Evolutionary conservation across 164 flowering plant genomes (phyloP).

Genomic region (Dillenia turbinata): DNA sequence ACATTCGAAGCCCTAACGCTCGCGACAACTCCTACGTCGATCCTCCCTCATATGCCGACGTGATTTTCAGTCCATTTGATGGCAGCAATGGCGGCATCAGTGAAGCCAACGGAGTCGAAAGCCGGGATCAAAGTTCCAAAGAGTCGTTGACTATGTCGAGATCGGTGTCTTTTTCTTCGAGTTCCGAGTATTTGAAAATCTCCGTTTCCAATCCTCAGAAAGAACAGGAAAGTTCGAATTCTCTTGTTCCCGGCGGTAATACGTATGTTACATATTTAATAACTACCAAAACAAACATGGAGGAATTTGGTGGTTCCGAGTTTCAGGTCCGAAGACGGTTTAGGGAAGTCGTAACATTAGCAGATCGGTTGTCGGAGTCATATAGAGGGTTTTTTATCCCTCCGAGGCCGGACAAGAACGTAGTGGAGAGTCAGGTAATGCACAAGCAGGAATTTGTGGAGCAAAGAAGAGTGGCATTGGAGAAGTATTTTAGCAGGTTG

Average conservation of each 20-base stretch:
- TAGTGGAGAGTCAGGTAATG: slow-evolving; percentile 98
- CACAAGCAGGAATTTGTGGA: slow-evolving; percentile 97
- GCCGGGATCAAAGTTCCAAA: slow-evolving; percentile 15
- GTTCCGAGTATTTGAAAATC: slow-evolving; percentile 48
- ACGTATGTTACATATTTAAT: slow-evolving; percentile 64
- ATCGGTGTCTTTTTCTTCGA: slow-evolving; percentile 32
- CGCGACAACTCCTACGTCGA: slow-evolving; percentile 25
- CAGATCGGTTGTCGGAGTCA: slow-evolving; percentile 71
- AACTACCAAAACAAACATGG: slow-evolving; percentile 64
- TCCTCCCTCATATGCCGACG: slow-evolving; percentile 49
- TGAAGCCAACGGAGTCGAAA: slow-evolving; percentile 26
- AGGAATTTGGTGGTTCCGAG: slow-evolving; percentile 59
- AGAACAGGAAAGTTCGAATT: slow-evolving; percentile 61
- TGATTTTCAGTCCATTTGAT: slow-evolving; percentile 39
- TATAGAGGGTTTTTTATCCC: slow-evolving; percentile 82
- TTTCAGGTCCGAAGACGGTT: slow-evolving; percentile 75
- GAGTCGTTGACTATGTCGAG: slow-evolving; percentile 17
- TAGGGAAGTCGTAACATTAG: slow-evolving; percentile 69
- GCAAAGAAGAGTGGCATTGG: slow-evolving; percentile 84
- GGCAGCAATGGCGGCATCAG: slow-evolving; percentile 10
- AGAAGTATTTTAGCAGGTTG: slow-evolving; percentile 79
- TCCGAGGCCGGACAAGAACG: slow-evolving; percentile 87
- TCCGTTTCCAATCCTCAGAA: slow-evolving; percentile 81
- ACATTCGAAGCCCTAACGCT: slow-evolving; percentile 16
- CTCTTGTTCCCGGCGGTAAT: slow-evolving; percentile 76